A percentile compares a stretch with the other conserved stretches of the same genome.
These are phyloP conservation scores for Xylariaceae sp. DNA, from an alignment of 2,329 filamentous ascomycete genomes.

Conservation along the genomic window DNA sequence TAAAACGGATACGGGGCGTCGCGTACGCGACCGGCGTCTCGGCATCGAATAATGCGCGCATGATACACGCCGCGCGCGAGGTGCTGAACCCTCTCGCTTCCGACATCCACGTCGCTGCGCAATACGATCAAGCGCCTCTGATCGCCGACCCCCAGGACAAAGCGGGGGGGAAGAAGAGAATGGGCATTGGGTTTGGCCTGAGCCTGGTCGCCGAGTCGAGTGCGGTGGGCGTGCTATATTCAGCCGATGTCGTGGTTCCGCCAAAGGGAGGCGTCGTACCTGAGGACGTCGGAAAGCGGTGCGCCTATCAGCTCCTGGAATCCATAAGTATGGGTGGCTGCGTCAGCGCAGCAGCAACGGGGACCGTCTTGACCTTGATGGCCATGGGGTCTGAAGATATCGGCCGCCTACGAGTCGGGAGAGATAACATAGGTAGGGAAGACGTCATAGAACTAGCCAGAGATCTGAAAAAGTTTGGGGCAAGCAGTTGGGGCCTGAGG, in stretches of 20 bases:
- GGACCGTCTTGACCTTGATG: conserved; percentile 81
- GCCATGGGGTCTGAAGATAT: conserved; percentile 97
- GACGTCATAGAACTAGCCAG: conserved; percentile 72
- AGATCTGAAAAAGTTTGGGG: conserved; percentile 82
- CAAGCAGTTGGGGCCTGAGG: conserved; percentile 82
- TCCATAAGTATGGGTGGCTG: conserved; percentile 76
- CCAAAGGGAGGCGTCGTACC: conserved; percentile 74
- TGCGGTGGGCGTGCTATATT: conserved; percentile 71
- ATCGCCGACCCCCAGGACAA: conserved; percentile 46
- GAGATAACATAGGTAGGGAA: conserved; percentile 73
- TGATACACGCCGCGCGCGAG: conserved; percentile 86
- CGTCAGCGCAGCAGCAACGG: conserved; percentile 61
- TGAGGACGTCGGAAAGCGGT: conserved; percentile 83
- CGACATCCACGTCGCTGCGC: conserved; percentile 84
- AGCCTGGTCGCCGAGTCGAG: conserved; percentile 90
- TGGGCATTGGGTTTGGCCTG: conserved; percentile 86
- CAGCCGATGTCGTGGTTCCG: conserved; percentile 71
- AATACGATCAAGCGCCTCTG: conserved; percentile 62
- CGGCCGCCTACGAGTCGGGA: conserved; percentile 73
- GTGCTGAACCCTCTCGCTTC: conserved; percentile 78
- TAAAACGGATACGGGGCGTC: conserved; percentile 85
- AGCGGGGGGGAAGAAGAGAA: conserved; percentile 49
- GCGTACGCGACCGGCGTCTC: conserved; percentile 90
- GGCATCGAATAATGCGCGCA: conserved; percentile 85
- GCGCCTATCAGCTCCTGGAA: conserved; percentile 84